Evolutionary conservation across 352 stramenopile genomes (phyloP), one percentile per base, ranked within the genome.

Genomic region (Globisporangium cederbergense): DNA sequence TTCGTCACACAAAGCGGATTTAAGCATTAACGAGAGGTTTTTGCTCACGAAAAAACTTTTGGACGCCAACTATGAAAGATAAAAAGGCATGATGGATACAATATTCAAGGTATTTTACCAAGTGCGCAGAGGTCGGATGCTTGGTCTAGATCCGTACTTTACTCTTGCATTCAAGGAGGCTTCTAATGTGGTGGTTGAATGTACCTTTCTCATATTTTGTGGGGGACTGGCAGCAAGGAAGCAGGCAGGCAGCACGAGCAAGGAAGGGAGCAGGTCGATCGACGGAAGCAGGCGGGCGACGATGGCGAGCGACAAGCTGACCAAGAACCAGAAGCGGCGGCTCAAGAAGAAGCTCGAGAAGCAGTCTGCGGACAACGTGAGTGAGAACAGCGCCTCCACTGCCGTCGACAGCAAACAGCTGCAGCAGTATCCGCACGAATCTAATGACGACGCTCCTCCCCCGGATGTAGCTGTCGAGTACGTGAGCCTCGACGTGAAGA

Each of bases 291-390:
- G 28, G 9, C 47, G 30, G 11, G 36, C 40, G 40, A 32, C 36
- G n/a, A 66, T 66, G 60, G 59, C 65, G 54, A 64, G 67, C 30
- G 71, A 77, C 47, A 63, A 64, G 65, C 67, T 91, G 61, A 91
- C 88, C 28, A 96, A 96, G 76, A 96, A 95, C 72, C 79, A 92
- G 67, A 75, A 81, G 46, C 73, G 86, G 40, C 74, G 88, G 9
- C 74, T 89, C 16, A 95, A 95, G 80, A 93, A 94, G 73, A 91
- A 91, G 58, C 73, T 78, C 28, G 81, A 89, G 71, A 91, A 93
- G 72, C 75, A 89, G 60, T 68, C 74, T 46, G 69, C 76, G 58
- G 66, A 72, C 58, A 46, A 76, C 32, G 53, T 34, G 51, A 57
- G 18, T 36, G 42, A 25, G 30, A 46, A 50, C 10, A 32, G 18